Base-by-base conservation (phyloP, 306 rosid species). In the Dicorynia guianensis region DNA sequence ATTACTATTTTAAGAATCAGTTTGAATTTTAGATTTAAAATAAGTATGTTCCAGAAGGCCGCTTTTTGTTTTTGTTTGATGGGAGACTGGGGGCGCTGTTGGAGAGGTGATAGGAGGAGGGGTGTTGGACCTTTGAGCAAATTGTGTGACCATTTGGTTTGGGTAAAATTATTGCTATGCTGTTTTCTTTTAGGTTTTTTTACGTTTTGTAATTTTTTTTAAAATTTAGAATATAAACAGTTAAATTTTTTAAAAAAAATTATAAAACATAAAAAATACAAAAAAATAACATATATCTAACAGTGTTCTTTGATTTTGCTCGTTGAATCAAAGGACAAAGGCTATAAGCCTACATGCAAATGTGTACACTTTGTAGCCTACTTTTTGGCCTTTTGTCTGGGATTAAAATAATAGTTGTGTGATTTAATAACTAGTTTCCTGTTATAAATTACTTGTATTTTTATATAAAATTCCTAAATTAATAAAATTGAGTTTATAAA, bases 131-230 rank as follows among this genome's bases (percentile, higher is more conserved):
- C 79, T 71, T 76, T 44, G 11, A 14, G 54, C 82, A 53, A 71
- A 35, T 65, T 69, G 56, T 75, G 81, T 75, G 84, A 36, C 46
- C 80, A 39, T 46, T 60, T 48, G 36, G 19, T 66, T n/a, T n/a
- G n/a, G n/a, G n/a, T n/a, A n/a, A n/a, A n/a, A n/a, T n/a, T n/a
- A n/a, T n/a, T n/a, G n/a, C n/a, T n/a, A n/a, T n/a, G n/a, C n/a
- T n/a, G n/a, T n/a, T n/a, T n/a, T n/a, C n/a, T n/a, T n/a, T n/a
- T n/a, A n/a, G n/a, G n/a, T n/a, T n/a, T n/a, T n/a, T n/a, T n/a
- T n/a, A n/a, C n/a, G n/a, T n/a, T n/a, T n/a, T n/a, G n/a, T n/a
- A n/a, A n/a, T n/a, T n/a, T n/a, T n/a, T n/a, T n/a, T n/a, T n/a
- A n/a, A n/a, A n/a, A n/a, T n/a, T n/a, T n/a, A n/a, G n/a, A n/a